Percentiles rank a stretch among this genome's conserved stretches.
These are phyloP conservation scores for Phytophthora sp. DNA, from an alignment of 352 stramenopile species.

Conservation along the genomic window DNA sequence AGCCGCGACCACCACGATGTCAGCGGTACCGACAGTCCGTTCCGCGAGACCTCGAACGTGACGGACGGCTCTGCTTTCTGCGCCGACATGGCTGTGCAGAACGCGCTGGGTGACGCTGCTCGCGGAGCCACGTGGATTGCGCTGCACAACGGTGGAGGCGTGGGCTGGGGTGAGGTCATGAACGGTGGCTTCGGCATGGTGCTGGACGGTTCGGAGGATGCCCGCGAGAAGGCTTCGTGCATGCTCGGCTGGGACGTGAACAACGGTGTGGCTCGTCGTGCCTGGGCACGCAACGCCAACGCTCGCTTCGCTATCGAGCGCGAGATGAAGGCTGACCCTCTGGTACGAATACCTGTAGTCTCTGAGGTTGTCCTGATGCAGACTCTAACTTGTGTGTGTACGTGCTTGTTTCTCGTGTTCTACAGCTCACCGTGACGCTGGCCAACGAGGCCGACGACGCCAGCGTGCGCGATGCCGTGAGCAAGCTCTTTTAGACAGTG, in stretches of 20 bases:
- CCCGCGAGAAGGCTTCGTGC: conserved; percentile 59
- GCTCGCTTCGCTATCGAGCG: conserved; percentile 82
- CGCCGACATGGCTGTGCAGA: conserved; percentile 91
- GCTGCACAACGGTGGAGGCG: conserved; percentile 90
- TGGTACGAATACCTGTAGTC: conserved; percentile 39
- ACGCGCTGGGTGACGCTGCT: conserved; percentile 86
- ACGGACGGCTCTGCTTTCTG: conserved; percentile 87
- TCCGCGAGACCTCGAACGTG: conserved; percentile 91
- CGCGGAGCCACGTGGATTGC: conserved; percentile 88
- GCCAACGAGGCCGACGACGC: conserved; percentile 51
- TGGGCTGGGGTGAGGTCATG: conserved; percentile 90
- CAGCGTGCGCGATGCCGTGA: conserved; percentile 49
- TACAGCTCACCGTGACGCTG: conserved; percentile 61
- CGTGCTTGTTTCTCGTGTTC: conserved; percentile 5
- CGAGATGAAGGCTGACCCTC: conserved; percentile 83
- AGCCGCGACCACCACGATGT: conserved; percentile 91
- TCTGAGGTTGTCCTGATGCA: background rate
- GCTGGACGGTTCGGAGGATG: conserved; percentile 77
- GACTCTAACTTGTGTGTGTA: conserved; percentile 17
- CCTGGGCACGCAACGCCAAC: conserved; percentile 88
- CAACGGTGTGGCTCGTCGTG: conserved; percentile 84
- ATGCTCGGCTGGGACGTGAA: conserved; percentile 92
- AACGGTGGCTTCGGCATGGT: conserved; percentile 91
- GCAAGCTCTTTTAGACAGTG: conserved; percentile 44
- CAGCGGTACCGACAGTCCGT: conserved; percentile 87